Evolutionary conservation across 495 filamentous ascomycete species (phyloP), one percentile per base, ranked within the genome.

Genomic region (Aspergillus steynii): DNA sequence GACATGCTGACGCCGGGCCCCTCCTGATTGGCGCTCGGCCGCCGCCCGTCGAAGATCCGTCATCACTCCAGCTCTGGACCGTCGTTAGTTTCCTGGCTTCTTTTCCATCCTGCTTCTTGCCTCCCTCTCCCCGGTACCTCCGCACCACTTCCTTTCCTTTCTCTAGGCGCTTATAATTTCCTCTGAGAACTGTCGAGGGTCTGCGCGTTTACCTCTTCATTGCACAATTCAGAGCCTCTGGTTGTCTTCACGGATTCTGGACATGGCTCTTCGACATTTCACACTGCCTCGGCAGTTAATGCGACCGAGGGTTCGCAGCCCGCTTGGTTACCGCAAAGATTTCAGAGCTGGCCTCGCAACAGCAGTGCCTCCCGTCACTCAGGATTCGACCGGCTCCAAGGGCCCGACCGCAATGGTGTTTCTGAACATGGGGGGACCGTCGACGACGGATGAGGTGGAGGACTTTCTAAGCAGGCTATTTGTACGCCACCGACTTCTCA

Each of bases 381-480:
- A 92, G 68, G 80, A 89, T 83, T 69, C 77, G 3, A 80, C 80
- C 1, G 77, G 84, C 14, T 81, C 85, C 0, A 85, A 87, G 70
- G 87, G 87, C 1, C 87, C 87, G 5, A 99, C 96, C 0, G 96
- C 96, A 46, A 96, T 99, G 85, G 94, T 99, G 5, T 96, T 99
- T 63, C 83, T 99, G 74, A 99, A 99, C 77, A 99, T 99, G 96
- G 96, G 96, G 57, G 96, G 96, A 9, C 96, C 96, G 6, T 92
- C 92, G 14, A 97, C 90, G 5, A 86, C 87, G 10, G 81, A 88
- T 58, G 92, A 98, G 79, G 96, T 99, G 25, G 87, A 87, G 60
- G 86, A 88, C 71, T 99, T 98, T 65, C 82, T 99, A n/a, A 95
- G 88, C 76, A 85, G 92, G 66, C 75, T 99, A 68, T 99, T 99